Base-by-base conservation (phyloP, 2,329 filamentous ascomycete species). In the Leptographium flavum region DNA sequence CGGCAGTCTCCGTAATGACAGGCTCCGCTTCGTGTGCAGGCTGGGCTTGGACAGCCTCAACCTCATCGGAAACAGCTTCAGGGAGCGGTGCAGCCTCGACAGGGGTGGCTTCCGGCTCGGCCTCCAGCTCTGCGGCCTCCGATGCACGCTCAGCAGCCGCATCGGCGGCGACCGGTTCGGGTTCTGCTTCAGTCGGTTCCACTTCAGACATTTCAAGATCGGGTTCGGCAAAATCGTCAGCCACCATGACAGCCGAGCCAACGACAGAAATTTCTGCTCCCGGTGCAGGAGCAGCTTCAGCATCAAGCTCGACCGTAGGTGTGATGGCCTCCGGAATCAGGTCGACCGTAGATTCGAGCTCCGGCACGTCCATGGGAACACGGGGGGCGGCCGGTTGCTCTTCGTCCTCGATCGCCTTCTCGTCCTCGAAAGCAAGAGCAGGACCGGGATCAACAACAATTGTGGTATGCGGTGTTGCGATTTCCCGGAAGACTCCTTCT, bases 221-320 rank as follows among this genome's bases (percentile, higher is more conserved):
- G 8, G 23, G 27, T 39, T 14, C 36, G 25, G 36, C 21, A 25
- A 15, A 21, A 14, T 10, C n/a, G 11, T 40, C 27, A 11, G 32
- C 23, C 10, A 25, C 19, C 22, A 36, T 13, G 19, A 19, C 33
- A 11, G 33, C 33, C 33, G 32, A 32, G 35, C 23, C 31, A 21
- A 36, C 17, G 33, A 36, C 33, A 36, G 33, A 36, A 36, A 36
- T 36, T 31, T 28, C 42, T 15, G 31, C 31, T n/a, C 14, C 21
- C 22, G 38, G 21, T 39, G 46, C 40, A 17, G 27, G 36, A 36
- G 47, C 32, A 7, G 39, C 46, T 38, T 46, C 42, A 25, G 22
- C 23, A n/a, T 48, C 43, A 17, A n/a, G 33, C 28, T 45, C 47
- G 21, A 22, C 39, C 27, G 39, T 39, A 3, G 33, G 33, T 5